phyloP scores from a whole-genome alignment of 495 filamentous ascomycete genomes.

The Aspergillus olivimuriae region DNA sequence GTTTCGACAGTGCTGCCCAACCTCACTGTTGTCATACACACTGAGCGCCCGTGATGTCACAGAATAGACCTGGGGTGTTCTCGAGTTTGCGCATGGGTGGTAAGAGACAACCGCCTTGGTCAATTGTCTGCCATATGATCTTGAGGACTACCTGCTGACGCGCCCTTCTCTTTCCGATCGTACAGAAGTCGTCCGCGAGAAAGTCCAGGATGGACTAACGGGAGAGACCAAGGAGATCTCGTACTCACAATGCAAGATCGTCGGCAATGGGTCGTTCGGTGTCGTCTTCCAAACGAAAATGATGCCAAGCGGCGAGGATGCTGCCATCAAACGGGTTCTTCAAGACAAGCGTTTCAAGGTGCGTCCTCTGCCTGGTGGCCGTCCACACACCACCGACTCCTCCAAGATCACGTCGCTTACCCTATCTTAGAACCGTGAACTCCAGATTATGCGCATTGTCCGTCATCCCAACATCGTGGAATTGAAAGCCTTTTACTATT shows the following conservation, averaged over 20 bases:
- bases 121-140: slow-evolving; percentile 5
- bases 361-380: slow-evolving; percentile 7
- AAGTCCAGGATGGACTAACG: slow-evolving; percentile 96
- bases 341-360: slow-evolving; percentile 99
- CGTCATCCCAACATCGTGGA: slow-evolving; percentile 98
- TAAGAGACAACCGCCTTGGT: slow-evolving; percentile 34
- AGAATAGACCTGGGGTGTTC: slow-evolving; percentile 69
- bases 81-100: slow-evolving; percentile 77
- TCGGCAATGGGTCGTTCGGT: slow-evolving; percentile 98
- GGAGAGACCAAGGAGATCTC: slow-evolving; percentile 94
- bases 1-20: slow-evolving; percentile 25
- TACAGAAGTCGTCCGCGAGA: slow-evolving; percentile 94
- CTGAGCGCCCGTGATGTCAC: slow-evolving; percentile 52
- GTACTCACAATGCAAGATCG: slow-evolving; percentile 99
- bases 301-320: slow-evolving; percentile 92
- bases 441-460: slow-evolving; percentile 99
- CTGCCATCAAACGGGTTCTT: slow-evolving; percentile 95
- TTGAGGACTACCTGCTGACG: not conserved
- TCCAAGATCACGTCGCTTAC: slow-evolving; percentile 15
- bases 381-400: not conserved
- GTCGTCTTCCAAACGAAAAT: slow-evolving; percentile 99
- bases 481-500: slow-evolving; percentile 98
- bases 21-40: slow-evolving; percentile 14
- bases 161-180: slow-evolving; percentile 4
- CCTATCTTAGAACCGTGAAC: slow-evolving; percentile 76